phyloP scores from a whole-genome alignment of 2,329 filamentous ascomycete species.

The Aspergillus sp. region DNA sequence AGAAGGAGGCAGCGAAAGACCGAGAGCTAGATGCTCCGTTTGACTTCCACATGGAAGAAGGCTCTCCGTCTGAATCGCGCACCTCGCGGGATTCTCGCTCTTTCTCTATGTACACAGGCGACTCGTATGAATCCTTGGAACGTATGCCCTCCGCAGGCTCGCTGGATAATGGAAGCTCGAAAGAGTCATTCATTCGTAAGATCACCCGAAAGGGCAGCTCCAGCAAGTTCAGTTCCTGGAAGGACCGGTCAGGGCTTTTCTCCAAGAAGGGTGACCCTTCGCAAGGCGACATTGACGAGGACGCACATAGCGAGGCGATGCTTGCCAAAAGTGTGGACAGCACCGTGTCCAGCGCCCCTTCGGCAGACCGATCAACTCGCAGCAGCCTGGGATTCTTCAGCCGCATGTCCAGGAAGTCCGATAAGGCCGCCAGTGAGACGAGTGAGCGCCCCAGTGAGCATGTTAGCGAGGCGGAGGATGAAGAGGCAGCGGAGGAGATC shows the following conservation, averaged over 20 bases:
- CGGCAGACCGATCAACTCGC: constrained; percentile 46
- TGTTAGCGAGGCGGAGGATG: constrained; percentile 48
- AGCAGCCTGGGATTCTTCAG: constrained; percentile 51
- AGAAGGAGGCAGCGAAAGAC: constrained; percentile 40
- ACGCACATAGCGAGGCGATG: constrained; percentile 41
- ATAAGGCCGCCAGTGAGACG: constrained; percentile 45
- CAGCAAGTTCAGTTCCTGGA: constrained; percentile 56
- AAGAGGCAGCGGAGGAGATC: constrained; percentile 41
- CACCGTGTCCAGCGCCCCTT: constrained; percentile 42
- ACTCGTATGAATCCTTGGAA: constrained; percentile 52
- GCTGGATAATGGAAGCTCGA: constrained; percentile 43
- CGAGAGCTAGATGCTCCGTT: constrained; percentile 34
- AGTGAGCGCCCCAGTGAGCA: constrained; percentile 48
- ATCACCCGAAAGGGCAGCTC: constrained; percentile 54
- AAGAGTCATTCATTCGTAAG: constrained; percentile 55
- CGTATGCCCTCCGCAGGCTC: constrained; percentile 48
- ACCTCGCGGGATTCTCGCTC: constrained; percentile 49
- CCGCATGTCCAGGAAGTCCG: constrained; percentile 49
- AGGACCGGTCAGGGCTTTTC: constrained; percentile 51
- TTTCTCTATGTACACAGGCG: constrained; percentile 47
- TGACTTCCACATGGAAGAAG: constrained; percentile 38
- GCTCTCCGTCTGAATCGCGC: constrained; percentile 49
- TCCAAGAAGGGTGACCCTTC: constrained; percentile 49
- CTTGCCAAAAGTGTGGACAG: constrained; percentile 49
- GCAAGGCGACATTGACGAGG: constrained; percentile 49